These are phyloP conservation scores for Cryphonectria nitschkei DNA, from an alignment of 2,329 filamentous ascomycete genomes.

Conservation along the genomic window DNA sequence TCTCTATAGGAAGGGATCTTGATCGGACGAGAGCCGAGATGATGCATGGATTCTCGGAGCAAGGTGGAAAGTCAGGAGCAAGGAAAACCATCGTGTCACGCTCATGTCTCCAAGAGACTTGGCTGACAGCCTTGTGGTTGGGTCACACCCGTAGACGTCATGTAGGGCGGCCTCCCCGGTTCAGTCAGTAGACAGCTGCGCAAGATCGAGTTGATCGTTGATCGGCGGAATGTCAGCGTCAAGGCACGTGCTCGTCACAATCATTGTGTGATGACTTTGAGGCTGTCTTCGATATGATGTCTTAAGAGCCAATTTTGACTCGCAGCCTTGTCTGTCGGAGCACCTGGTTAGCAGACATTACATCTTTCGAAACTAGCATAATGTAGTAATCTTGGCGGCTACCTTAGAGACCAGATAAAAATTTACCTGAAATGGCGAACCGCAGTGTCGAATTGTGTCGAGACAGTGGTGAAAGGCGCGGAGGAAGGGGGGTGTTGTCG, in stretches of 20 bases:
- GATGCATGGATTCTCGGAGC: constrained; percentile 44
- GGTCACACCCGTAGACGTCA: constrained; percentile 34
- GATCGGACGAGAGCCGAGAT: constrained; percentile 60
- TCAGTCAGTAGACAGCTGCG: constrained; percentile 53
- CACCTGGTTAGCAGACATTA: not conserved
- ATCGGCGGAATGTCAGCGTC: constrained; percentile 44
- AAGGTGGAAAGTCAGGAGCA: constrained; percentile 38
- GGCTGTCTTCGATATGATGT: constrained; percentile 41
- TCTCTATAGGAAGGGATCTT: constrained; percentile 51
- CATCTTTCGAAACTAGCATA: not conserved
- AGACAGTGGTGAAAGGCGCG: not conserved
- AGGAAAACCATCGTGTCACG: constrained; percentile 39
- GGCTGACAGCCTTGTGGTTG: constrained; percentile 36
- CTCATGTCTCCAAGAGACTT: constrained; percentile 48
- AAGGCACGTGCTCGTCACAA: constrained; percentile 35
- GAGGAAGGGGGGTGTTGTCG: constrained; percentile 34
- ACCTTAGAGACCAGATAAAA: not conserved
- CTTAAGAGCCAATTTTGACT: not conserved
- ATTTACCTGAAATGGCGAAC: not conserved
- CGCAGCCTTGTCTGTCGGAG: not conserved
- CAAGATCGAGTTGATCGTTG: constrained; percentile 50
- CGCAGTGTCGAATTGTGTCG: not conserved
- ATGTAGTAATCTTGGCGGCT: not conserved
- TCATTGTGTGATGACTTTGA: constrained; percentile 43
- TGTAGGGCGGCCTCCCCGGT: constrained; percentile 34